Base-by-base conservation (phyloP, 2,329 filamentous ascomycete species). In the Fusarium irregulare region DNA sequence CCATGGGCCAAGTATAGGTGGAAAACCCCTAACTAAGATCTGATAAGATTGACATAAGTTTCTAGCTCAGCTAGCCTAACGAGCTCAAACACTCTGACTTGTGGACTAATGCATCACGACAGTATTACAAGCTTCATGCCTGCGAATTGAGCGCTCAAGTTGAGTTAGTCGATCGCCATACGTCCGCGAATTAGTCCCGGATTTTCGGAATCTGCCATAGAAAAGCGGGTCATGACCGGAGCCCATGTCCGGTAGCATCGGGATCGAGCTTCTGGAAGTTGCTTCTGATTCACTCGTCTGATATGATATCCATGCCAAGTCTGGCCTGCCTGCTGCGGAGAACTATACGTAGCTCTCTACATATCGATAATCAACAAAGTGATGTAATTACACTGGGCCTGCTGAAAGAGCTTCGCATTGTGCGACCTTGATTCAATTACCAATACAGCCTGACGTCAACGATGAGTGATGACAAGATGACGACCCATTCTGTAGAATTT, bases 381-480 rank as follows among this genome's bases (percentile, higher is more conserved):
- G 66, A 70, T 70, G 66, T 67, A 70, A 70, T 70, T 58, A 55
- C 47, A 58, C 49, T 70, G 66, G 67, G 54, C 42, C 66, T 50
- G 37, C 46, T 42, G 37, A 65, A 54, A 37, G 28, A 53, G 18
- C 37, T 12, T 56, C 40, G 44, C 30, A 42, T 47, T 51, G 48
- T 41, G 7, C 37, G 42, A 30, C 34, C 60, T 56, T 61, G 60
- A 42, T 56, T 49, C 28, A 46, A 49, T 37, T 40, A 44, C n/a
- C 20, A 71, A 41, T 51, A 55, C 47, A 14, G 42, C 51, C 69
- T 72, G 69, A 72, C 69, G 69, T 72, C 69, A 72, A 70, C 58
- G 69, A 72, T 44, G 21, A 64, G 66, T 72, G 69, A 72, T 72
- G 69, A 72, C 66, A 72, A 60, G 16, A 72, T 72, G 69, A 72